These are phyloP conservation scores for Aeminium ludgeri DNA, from an alignment of 495 filamentous ascomycete species.

Conservation along the genomic window DNA sequence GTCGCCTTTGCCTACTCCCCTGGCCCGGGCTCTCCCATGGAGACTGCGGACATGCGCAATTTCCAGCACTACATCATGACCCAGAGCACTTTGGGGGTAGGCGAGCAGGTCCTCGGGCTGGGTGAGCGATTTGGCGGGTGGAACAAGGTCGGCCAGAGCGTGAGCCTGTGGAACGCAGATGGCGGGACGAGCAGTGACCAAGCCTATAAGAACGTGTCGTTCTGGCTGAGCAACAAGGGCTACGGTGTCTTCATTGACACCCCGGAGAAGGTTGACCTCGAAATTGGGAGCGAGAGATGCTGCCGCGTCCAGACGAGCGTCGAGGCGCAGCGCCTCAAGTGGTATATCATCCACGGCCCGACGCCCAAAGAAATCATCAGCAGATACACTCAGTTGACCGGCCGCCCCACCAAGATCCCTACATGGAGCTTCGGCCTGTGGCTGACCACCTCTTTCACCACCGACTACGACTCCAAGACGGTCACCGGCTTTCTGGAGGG, in stretches of 20 bases:
- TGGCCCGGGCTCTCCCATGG: slow-evolving; percentile 27
- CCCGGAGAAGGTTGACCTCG: slow-evolving; percentile 22
- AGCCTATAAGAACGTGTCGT: slow-evolving; percentile 59
- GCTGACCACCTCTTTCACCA: slow-evolving; percentile 55
- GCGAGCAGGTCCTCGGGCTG: slow-evolving; percentile 52
- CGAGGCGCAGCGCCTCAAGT: slow-evolving; percentile 40
- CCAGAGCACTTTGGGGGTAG: slow-evolving; percentile 39
- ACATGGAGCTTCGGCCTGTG: slow-evolving; percentile 57
- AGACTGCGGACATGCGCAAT: slow-evolving; percentile 15
- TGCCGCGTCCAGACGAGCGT: slow-evolving; percentile 43
- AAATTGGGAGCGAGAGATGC: slow-evolving; percentile 51
- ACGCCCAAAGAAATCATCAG: slow-evolving; percentile 50
- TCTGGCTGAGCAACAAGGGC: slow-evolving; percentile 49
- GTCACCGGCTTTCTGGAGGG: slow-evolving; percentile 50
- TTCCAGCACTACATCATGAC: slow-evolving; percentile 6
- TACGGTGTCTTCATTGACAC: slow-evolving; percentile 51
- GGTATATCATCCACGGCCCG: slow-evolving; percentile 43
- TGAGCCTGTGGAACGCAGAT: slow-evolving; percentile 56
- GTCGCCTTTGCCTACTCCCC: slow-evolving; percentile 37
- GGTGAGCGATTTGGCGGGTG: slow-evolving; percentile 56
- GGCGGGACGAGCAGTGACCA: slow-evolving; percentile 54
- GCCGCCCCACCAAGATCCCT: slow-evolving; percentile 41
- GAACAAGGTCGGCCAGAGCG: slow-evolving; percentile 50
- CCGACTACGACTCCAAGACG: slow-evolving; percentile 46
- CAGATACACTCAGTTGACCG: slow-evolving; percentile 46